Evolutionary conservation across 2,329 filamentous ascomycete species (phyloP), one percentile per base, ranked within the genome.

Genomic region (Phialophora macrospora): DNA sequence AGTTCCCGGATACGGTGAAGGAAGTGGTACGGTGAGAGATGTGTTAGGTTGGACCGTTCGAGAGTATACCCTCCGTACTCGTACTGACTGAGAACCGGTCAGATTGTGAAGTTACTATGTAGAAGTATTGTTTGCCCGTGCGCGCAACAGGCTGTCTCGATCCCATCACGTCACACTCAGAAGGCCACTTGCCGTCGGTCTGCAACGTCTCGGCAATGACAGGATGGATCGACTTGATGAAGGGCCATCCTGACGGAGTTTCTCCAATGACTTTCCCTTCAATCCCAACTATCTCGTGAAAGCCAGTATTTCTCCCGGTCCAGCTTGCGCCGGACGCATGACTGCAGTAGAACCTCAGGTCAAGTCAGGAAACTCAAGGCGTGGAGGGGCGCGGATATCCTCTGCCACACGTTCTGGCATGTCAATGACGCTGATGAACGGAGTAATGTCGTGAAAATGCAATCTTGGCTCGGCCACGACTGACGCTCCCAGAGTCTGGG

Each of bases 1-100:
- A 51, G 48, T 26, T 51, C 9, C 22, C 48, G 7, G 48, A 51
- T 51, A 51, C 72, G 76, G 60, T 74, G 77, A 17, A 51, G 12
- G 48, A 51, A 20, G 11, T 17, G n/a, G 48, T 26, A 26, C 22
- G 20, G 2, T 51, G 20, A 51, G 17, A 44, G 17, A n/a, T 44
- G 38, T 41, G 38, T 41, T 41, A 41, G 3, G 38, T 41, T 41
- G 12, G 14, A 41, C 14, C 4, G 38, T 14, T n/a, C 17, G 6
- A 44, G 17, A 44, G 17, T 3, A 44, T 20, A 2, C 8, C 11
- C 9, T 34, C 11, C 3, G 30, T 32, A 41, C 32, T 17, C 9
- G 12, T 41, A n/a, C 14, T 17, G 38, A 17, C 14, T 41, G n/a
- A n/a, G n/a, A 17, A 38, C 34, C n/a, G 38, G 17, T 6, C 17